Conservation (phyloP, 495 filamentous ascomycete genomes). For the Podospora anserina region DNA sequence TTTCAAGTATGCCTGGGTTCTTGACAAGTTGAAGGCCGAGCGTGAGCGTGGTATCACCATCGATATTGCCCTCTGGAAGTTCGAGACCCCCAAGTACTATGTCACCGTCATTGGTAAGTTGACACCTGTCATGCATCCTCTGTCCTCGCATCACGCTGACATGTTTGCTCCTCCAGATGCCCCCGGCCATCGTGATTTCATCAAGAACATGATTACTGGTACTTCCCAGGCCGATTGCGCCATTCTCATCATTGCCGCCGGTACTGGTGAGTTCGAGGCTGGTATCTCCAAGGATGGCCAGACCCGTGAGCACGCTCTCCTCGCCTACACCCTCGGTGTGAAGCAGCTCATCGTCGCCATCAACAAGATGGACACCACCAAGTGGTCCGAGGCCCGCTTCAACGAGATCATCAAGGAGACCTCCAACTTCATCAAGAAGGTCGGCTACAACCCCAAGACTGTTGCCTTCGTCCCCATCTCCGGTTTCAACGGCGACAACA, state of each 20-base stretch:
- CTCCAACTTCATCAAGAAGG: conserved; percentile 99
- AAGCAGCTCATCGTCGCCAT: conserved; percentile 99
- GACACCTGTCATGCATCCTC: not conserved
- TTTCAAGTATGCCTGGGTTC: conserved; percentile 99
- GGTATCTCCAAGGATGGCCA: conserved; percentile 99
- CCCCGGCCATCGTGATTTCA: conserved; percentile 99
- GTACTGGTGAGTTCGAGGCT: conserved; percentile 99
- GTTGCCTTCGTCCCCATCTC: conserved; percentile 99
- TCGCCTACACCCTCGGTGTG: conserved; percentile 99
- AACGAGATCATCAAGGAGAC: conserved; percentile 99
- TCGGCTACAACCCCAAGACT: conserved; percentile 98
- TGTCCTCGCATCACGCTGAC: conserved; percentile 10
- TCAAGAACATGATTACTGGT: conserved; percentile 99
- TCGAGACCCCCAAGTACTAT: conserved; percentile 98
- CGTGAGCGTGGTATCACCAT: conserved; percentile 99
- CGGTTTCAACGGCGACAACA: conserved; percentile 99
- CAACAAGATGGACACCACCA: conserved; percentile 99
- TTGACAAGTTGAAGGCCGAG: conserved; percentile 99
- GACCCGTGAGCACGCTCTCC: conserved; percentile 99
- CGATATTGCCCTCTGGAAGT: conserved; percentile 99
- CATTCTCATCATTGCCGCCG: conserved; percentile 99
- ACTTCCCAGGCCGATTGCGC: conserved; percentile 99
- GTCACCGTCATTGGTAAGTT: conserved; percentile 94
- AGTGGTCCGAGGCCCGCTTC: conserved; percentile 95
- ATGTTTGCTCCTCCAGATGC: conserved; percentile 59